Base-by-base conservation (phyloP, 306 rosid species). In the Vicia villosa region DNA sequence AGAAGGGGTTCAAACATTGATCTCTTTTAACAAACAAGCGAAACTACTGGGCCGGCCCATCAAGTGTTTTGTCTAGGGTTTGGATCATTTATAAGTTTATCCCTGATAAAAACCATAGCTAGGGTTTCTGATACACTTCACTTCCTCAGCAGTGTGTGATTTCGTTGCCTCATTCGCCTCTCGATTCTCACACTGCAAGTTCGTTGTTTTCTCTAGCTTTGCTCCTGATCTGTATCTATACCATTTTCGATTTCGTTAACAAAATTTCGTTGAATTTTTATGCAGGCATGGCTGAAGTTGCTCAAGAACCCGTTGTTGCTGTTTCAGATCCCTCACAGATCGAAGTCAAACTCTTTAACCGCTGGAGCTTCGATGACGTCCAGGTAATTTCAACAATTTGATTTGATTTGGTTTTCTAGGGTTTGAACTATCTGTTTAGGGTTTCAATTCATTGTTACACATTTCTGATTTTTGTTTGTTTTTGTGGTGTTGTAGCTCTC, bases 301-400 rank as follows among this genome's bases (percentile, higher is more conserved):
- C 61, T 37, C 0, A 0, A 4, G 81, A 74, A 26, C 45, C 49
- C 41, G 68, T 19, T 22, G 51, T 6, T 5, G n/a, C 9, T 8
- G 46, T 38, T 40, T 10, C 68, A 59, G 90, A 87, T 36, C 80
- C 86, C 1, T 6, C 51, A 3, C 84, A 65, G 57, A 59, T 69
- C 9, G 93, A 87, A 0, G 91, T 89, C 22, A 89, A 87, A 65
- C 93, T 89, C 40, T 89, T 89, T 30, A 87, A 87, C 70, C 79
- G 87, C 7, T 89, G 96, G 93, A 83, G 74, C 73, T 89, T 85
- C 21, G 96, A 89, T 0, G 96, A 89, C 0, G 72, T 89, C 38
- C 84, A 82, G 83, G 93, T 28, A 3, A 0, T 40, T 5, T 19
- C 14, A 5, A 55, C n/a, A 50, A 5, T 21, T 66, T 49, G 6